These are phyloP conservation scores for Hortiboletus flavorubellus DNA, from an alignment of 768 basidiomycete genomes.

Conservation along the genomic window DNA sequence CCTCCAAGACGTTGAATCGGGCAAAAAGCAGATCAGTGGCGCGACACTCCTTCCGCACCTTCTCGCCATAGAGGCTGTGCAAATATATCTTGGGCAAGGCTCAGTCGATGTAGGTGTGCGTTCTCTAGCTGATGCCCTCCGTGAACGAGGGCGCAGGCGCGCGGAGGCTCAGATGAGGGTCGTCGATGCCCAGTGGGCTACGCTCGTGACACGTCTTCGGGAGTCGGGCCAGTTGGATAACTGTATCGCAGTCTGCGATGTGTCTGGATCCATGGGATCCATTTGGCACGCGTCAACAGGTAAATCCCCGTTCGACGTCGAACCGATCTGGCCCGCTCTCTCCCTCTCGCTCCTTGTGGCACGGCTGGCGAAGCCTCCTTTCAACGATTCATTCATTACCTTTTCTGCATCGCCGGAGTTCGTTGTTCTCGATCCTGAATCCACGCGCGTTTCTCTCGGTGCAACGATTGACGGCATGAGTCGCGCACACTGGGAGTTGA, in stretches of 20 bases:
- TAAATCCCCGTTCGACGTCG: slow-evolving; percentile 10
- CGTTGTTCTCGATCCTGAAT: slow-evolving; percentile 44
- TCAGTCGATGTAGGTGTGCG: not conserved
- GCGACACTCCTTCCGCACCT: slow-evolving; percentile 67
- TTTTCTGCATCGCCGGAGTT: slow-evolving; percentile 55
- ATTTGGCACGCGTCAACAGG: not conserved
- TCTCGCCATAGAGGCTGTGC: slow-evolving; percentile 42
- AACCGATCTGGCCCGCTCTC: slow-evolving; percentile 60
- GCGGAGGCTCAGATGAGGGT: slow-evolving; percentile 41
- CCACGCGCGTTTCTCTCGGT: slow-evolving; percentile 27
- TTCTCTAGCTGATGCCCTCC: slow-evolving; percentile 10
- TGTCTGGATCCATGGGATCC: slow-evolving; percentile 69
- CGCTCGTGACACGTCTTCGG: slow-evolving; percentile 51
- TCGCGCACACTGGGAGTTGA: slow-evolving; percentile 45
- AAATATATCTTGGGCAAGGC: not conserved
- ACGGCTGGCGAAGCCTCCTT: slow-evolving; percentile 59
- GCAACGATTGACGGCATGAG: slow-evolving; percentile 39
- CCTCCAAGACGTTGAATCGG: slow-evolving; percentile 52
- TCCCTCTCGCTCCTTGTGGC: slow-evolving; percentile 66
- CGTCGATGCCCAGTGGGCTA: slow-evolving; percentile 64
- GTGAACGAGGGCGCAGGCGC: slow-evolving; percentile 29
- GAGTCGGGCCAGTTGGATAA: slow-evolving; percentile 57
- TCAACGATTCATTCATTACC: slow-evolving; percentile 63
- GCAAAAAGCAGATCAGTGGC: slow-evolving; percentile 56
- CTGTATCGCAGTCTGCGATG: slow-evolving; percentile 66